These are phyloP conservation scores for Phalaenopsis aphrodite DNA, from an alignment of 106 monocot species.

Conservation along the genomic window DNA sequence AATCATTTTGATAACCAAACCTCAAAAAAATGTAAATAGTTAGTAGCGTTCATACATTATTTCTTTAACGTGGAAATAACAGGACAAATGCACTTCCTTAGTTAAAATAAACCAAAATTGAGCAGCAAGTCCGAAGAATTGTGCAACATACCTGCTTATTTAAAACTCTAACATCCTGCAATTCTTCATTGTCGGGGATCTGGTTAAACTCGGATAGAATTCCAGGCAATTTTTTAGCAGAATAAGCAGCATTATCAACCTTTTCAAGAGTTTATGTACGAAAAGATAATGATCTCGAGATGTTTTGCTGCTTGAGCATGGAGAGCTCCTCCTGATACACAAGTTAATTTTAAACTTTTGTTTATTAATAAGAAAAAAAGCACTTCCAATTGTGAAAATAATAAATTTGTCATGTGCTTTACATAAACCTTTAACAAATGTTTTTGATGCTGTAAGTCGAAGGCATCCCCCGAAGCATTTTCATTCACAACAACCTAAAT, in stretches of 20 bases:
- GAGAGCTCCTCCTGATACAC: slow-evolving; percentile 66
- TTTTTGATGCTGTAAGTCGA: slow-evolving; percentile 68
- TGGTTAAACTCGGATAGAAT: slow-evolving; percentile 15
- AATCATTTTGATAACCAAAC: neutral
- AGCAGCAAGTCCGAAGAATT: neutral
- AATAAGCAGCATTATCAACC: slow-evolving; percentile 15
- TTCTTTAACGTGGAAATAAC: neutral
- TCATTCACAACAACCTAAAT: slow-evolving; percentile 82
- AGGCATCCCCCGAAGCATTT: slow-evolving; percentile 69
- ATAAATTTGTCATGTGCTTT: neutral
- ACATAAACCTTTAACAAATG: slow-evolving; percentile 61
- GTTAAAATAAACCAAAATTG: neutral
- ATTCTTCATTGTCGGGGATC: slow-evolving; percentile 11
- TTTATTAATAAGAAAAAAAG: neutral
- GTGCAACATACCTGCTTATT: slow-evolving; percentile 52
- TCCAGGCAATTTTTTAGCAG: slow-evolving; percentile 6
- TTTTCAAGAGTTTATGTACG: slow-evolving; percentile 30
- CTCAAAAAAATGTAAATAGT: neutral
- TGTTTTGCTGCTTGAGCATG: slow-evolving; percentile 60
- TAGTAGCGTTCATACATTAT: neutral
- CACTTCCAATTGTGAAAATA: neutral
- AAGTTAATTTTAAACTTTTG: neutral
- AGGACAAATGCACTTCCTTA: neutral
- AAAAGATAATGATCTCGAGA: slow-evolving; percentile 70
- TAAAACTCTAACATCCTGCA: slow-evolving; percentile 24